These are phyloP conservation scores for Umbelopsis vinacea DNA, from an alignment of 192 early-diverging fungal genomes.

Conservation along the genomic window DNA sequence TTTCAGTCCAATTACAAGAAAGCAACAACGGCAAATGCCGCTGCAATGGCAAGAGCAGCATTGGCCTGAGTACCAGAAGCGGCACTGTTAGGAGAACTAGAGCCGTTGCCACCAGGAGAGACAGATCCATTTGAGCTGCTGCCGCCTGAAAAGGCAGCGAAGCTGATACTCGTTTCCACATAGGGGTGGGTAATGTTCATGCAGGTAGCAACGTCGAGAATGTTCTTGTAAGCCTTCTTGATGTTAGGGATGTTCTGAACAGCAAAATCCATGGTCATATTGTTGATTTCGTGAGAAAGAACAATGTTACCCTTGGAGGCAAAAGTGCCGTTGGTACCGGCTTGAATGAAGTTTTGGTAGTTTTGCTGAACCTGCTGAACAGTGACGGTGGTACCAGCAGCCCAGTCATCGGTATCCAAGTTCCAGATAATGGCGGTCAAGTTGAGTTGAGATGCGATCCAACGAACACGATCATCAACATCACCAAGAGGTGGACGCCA, in stretches of 20 bases:
- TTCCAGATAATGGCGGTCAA: constrained; percentile 59
- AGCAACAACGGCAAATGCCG: constrained; percentile 28
- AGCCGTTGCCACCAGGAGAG: neutral
- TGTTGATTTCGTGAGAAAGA: constrained; percentile 44
- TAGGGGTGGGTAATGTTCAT: constrained; percentile 45
- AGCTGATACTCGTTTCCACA: constrained; percentile 31
- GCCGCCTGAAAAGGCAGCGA: constrained; percentile 21
- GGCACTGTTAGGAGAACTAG: neutral
- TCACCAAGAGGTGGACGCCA: constrained; percentile 57
- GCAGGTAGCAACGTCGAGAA: constrained; percentile 43
- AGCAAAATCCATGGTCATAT: constrained; percentile 41
- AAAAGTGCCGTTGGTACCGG: constrained; percentile 38
- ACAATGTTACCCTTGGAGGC: constrained; percentile 38
- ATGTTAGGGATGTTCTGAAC: constrained; percentile 34
- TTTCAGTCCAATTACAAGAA: constrained; percentile 2
- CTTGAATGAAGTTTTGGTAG: constrained; percentile 36
- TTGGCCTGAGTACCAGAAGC: constrained; percentile 24
- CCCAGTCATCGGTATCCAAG: constrained; percentile 59
- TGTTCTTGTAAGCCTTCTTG: constrained; percentile 35
- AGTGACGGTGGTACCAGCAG: constrained; percentile 30
- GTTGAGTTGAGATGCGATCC: constrained; percentile 53
- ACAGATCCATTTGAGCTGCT: neutral
- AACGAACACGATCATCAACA: constrained; percentile 57
- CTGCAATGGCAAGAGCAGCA: constrained; percentile 36
- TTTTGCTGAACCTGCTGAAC: constrained; percentile 28